Evolutionary conservation across 495 filamentous ascomycete genomes (phyloP).

Genomic region (Hapsidospora chrysogenum): DNA sequence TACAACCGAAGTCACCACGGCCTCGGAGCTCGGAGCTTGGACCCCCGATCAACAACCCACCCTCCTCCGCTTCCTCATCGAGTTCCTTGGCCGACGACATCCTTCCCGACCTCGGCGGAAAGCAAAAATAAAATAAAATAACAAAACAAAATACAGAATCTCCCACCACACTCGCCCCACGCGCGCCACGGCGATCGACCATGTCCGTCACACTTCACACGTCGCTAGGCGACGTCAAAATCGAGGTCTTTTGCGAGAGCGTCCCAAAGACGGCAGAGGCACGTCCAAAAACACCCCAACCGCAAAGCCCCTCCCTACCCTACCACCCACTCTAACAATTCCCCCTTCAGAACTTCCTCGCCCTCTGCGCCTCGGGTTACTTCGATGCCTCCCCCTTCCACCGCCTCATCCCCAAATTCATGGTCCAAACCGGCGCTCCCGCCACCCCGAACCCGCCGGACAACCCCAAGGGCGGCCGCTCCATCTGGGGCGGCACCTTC

Average conservation of each 20-base stretch:
- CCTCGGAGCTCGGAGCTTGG: no score
- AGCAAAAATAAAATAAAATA: no score
- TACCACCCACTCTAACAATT: background rate
- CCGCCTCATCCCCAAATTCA: conserved; percentile 77
- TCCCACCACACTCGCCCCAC: no score
- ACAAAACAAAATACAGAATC: no score
- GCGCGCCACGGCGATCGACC: conserved; percentile 4
- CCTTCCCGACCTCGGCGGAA: no score
- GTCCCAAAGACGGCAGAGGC: conserved; percentile 81
- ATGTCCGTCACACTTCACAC: conserved; percentile 74
- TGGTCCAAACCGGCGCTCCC: conserved; percentile 79
- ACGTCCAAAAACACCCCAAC: conserved; percentile 57
- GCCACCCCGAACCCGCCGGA: conserved; percentile 38
- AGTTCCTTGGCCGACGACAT: no score
- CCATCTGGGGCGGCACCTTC: conserved; percentile 70
- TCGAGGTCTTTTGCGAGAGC: conserved; percentile 91
- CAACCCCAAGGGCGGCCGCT: conserved; percentile 61
- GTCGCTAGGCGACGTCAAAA: conserved; percentile 75
- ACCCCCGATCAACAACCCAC: no score
- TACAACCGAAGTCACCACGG: no score
- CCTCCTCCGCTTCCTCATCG: no score
- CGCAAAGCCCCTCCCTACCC: conserved; percentile 11
- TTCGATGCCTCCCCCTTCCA: conserved; percentile 87
- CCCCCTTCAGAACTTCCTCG: conserved; percentile 76
- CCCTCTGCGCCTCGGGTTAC: conserved; percentile 76